phyloP scores from a whole-genome alignment of 805 yeast genomes.

The Candida germanica region DNA sequence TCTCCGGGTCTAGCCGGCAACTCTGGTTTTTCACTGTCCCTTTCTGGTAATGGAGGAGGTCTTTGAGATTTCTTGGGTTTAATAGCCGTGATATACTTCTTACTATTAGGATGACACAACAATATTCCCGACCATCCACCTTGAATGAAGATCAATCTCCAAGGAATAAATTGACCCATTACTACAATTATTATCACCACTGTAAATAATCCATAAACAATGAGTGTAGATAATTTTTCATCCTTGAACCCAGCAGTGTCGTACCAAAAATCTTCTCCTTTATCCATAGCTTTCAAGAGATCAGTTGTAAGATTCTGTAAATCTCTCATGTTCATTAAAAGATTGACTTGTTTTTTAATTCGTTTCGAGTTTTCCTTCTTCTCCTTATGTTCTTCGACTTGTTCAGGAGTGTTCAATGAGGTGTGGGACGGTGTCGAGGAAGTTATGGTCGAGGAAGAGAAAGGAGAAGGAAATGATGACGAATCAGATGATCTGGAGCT shows the following conservation, averaged over 20 bases:
- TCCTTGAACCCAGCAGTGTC: conserved; percentile 70
- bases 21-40: conserved; percentile 5
- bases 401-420: conserved; percentile 11
- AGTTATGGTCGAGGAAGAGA: conserved; percentile 1
- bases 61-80: conserved; percentile 12
- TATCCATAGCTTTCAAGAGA: conserved; percentile 47
- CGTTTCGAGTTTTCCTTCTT: conserved; percentile 16
- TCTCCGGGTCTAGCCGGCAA: conserved; percentile 5
- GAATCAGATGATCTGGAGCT: conserved; percentile 17
- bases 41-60: conserved; percentile 6
- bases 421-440: background rate
- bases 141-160: conserved; percentile 56
- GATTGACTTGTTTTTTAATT: conserved; percentile 36
- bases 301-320: conserved; percentile 63
- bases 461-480: conserved; percentile 8
- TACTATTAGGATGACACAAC: conserved; percentile 58
- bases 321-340: conserved; percentile 65
- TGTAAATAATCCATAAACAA: conserved; percentile 39
- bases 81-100: conserved; percentile 24
- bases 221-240: conserved; percentile 60
- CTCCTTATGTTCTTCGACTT: conserved; percentile 9
- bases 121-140: conserved; percentile 55
- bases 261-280: conserved; percentile 51
- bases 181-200: conserved; percentile 38
- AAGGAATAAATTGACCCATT: conserved; percentile 56